A percentile compares a stretch with the other conserved stretches of the same genome.
phyloP scores from a whole-genome alignment of 805 yeast genomes.

The Debaryomyces castellii region DNA sequence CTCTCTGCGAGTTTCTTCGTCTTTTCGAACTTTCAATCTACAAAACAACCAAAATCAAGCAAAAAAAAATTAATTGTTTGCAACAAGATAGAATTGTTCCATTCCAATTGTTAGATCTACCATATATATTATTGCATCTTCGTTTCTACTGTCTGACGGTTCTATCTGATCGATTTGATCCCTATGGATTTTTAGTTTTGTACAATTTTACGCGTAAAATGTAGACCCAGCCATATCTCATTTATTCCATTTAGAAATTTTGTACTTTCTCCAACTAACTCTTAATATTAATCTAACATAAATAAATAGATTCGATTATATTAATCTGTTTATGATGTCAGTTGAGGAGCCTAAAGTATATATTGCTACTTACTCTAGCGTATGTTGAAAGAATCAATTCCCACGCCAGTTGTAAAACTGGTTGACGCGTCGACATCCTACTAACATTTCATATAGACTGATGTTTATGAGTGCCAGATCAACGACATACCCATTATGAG shows the following conservation, averaged over 20 bases:
- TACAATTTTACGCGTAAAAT: constrained; percentile 1
- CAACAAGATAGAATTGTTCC: too few species aligned
- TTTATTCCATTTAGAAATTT: neutral
- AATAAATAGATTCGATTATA: neutral
- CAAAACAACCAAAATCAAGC: too few species aligned
- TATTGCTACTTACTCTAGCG: constrained; percentile 46
- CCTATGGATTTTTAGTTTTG: neutral
- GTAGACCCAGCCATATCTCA: constrained; percentile 2
- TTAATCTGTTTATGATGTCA: constrained; percentile 18
- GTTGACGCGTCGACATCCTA: constrained; percentile 5
- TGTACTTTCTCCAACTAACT: neutral
- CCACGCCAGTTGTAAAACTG: neutral
- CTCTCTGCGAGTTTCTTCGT: too few species aligned
- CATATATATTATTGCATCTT: too few species aligned
- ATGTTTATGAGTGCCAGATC: constrained; percentile 71
- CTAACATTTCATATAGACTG: constrained; percentile 29
- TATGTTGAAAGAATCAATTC: constrained; percentile 22
- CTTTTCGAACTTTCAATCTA: too few species aligned
- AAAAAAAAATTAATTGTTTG: too few species aligned
- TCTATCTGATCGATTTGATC: too few species aligned
- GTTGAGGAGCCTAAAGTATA: constrained; percentile 37
- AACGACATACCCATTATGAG: constrained; percentile 83
- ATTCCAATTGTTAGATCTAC: too few species aligned
- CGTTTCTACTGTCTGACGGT: too few species aligned
- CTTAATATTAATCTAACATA: neutral